Base-by-base conservation (phyloP, 2,329 filamentous ascomycete genomes). In the Curvularia hawaiiensis region DNA sequence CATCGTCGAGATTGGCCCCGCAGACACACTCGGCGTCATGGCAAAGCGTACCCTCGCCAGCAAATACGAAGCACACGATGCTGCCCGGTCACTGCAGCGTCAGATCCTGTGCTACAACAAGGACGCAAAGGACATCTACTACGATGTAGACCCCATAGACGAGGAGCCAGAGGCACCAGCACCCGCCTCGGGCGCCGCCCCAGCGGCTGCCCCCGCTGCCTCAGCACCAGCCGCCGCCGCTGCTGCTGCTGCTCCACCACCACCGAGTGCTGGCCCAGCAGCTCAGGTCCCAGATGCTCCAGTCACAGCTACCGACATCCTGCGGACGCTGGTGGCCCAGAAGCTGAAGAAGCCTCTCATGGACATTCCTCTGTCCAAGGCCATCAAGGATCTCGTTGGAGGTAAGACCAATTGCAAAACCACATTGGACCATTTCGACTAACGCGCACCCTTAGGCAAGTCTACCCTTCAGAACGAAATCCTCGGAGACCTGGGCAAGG, bases 81-180 rank as follows among this genome's bases (percentile, higher is more conserved):
- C 95, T 55, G 95, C 95, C 61, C 94, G 94, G 73, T 97, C 94
- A 8, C 89, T 98, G 43, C 93, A 97, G 80, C 88, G 95, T 77
- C 94, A 98, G 79, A 97, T 99, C 76, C 86, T 99, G 56, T 98
- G 95, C 84, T 99, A 98, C 83, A 98, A 97, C 84, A 99, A 99
- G 79, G 95, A 99, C 75, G 90, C 92, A 55, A 98, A 97, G 78
- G 95, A 99, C 79, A 99, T 99, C 65, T 99, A 99, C 83, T 99
- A 99, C 79, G 94, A 97, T 75, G 93, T 96, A 44, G 95, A 99
- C 73, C 95, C 95, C 0, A 83, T 96, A 30, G 95, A 99, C 56
- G 95, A 98, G 67, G 75, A 69, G 73, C 73, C 75, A 46, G 89
- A 90, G 72, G 81, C 88, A 1, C 77, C 82, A 12, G 79, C 83